Evolutionary conservation across 768 basidiomycete species (phyloP), one percentile per base, ranked within the genome.

Genomic region (Cystofilobasidium bisporidii): DNA sequence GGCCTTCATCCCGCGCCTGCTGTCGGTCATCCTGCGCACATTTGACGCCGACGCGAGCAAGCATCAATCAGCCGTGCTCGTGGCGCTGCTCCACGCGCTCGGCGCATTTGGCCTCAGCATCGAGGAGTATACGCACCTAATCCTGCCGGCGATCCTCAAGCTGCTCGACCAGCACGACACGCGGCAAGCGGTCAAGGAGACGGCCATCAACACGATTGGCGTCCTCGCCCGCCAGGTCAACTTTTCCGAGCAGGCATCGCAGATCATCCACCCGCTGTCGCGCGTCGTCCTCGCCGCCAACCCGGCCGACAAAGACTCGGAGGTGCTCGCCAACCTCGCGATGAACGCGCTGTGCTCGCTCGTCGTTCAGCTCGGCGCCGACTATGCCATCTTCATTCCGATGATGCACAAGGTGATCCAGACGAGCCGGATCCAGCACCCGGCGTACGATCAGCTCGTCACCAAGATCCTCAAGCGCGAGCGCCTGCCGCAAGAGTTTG

Each of bases 311-410:
- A 30, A 57, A n/a, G 68, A 48, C 18, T 64, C 63, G 28, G 32
- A 64, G 58, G 93, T 97, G 67, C 79, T 98, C 57, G 82, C 89
- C 26, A 83, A 83, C 77, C 84, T 88, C 1, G 89, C 93, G 11
- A 87, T 98, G 85, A 92, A 97, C 69, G 89, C 92, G 0, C 79
- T 99, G 1, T 96, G 91, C 75, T 88, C 92, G 0, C 81, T 98
- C 47, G 86, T 97, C 45, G 82, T 91, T 43, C 96, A 99, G 73
- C 84, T 99, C 62, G 93, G 93, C 0, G 86, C 93, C 0, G 94
- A 98, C 75, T 99, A 93, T 72, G 92, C 96, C 4, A 91, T 99
- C 53, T 99, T 98, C 73, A 89, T 98, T 41, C 92, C 96, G 0
- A 93, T 93, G 72, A 89, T 99, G 71, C 91, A 91, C 77, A 97